Evolutionary conservation across 2,329 filamentous ascomycete genomes (phyloP).

Genomic region (Penicillium sp.): DNA sequence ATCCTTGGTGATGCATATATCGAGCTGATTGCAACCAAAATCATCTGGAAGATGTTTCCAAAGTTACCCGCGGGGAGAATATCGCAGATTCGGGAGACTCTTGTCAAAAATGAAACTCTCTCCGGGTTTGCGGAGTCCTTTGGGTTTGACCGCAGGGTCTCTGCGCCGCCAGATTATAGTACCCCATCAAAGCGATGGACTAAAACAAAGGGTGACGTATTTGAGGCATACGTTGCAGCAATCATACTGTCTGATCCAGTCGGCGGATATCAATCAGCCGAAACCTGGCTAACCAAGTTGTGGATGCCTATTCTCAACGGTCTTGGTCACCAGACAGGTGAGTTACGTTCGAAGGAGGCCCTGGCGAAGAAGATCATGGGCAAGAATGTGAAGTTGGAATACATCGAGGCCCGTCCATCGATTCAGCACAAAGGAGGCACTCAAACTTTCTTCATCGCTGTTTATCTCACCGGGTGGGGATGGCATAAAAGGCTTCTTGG

Average conservation of each 20-base stretch:
- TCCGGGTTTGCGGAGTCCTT: constrained; percentile 70
- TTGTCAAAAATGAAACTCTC: constrained; percentile 80
- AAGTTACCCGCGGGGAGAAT: constrained; percentile 66
- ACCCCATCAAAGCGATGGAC: constrained; percentile 56
- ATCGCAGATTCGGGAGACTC: constrained; percentile 73
- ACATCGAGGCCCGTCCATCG: constrained; percentile 50
- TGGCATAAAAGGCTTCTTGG: constrained; percentile 47
- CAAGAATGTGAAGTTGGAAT: constrained; percentile 61
- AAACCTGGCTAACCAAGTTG: constrained; percentile 71
- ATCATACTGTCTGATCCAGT: constrained; percentile 67
- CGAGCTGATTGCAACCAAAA: constrained; percentile 71
- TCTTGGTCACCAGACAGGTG: constrained; percentile 26
- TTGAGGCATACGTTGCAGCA: constrained; percentile 87
- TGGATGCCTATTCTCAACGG: constrained; percentile 67
- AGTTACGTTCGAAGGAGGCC: constrained; percentile 54
- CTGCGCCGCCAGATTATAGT: constrained; percentile 53
- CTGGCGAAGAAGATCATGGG: constrained; percentile 56
- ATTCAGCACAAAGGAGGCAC: constrained; percentile 37
- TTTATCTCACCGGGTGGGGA: constrained; percentile 52
- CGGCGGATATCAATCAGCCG: constrained; percentile 62
- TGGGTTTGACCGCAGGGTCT: constrained; percentile 65
- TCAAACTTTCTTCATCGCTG: constrained; percentile 47
- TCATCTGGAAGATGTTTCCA: constrained; percentile 74
- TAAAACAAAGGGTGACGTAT: constrained; percentile 83
- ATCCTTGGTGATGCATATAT: constrained; percentile 87